phyloP scores from a whole-genome alignment of 2,329 filamentous ascomycete species.

The Sclerotinia borealis region DNA sequence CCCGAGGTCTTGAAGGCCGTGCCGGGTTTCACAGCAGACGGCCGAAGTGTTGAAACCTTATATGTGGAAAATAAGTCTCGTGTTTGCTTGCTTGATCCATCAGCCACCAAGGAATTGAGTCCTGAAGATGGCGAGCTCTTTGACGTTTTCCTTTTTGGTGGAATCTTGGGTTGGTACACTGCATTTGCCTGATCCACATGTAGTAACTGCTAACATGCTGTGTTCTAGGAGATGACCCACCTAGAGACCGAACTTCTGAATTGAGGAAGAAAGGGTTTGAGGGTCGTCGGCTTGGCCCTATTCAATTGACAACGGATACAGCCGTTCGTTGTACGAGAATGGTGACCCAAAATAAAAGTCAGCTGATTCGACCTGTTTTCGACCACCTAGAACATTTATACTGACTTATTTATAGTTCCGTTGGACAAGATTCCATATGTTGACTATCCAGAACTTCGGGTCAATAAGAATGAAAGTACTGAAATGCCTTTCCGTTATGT shows the following conservation, averaged over 20 bases:
- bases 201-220: constrained; percentile 18
- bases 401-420: constrained; percentile 48
- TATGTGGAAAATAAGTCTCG: constrained; percentile 65
- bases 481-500: constrained; percentile 99
- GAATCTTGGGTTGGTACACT: constrained; percentile 69
- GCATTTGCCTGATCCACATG: not conserved
- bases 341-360: constrained; percentile 78
- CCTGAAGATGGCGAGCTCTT: constrained; percentile 79
- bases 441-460: constrained; percentile 82
- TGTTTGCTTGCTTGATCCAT: constrained; percentile 85
- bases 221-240: constrained; percentile 77
- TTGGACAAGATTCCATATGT: constrained; percentile 75
- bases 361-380: constrained; percentile 24
- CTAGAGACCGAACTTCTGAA: constrained; percentile 92
- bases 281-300: constrained; percentile 78
- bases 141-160: constrained; percentile 90
- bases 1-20: constrained; percentile 49
- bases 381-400: not conserved
- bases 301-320: constrained; percentile 98
- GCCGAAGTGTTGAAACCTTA: constrained; percentile 73
- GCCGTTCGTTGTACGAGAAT: constrained; percentile 89
- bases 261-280: constrained; percentile 88
- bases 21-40: constrained; percentile 64
- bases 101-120: constrained; percentile 71
- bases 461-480: constrained; percentile 88